Percentiles rank a stretch among this genome's conserved stretches.
phyloP scores from a whole-genome alignment of 176 grass and related monocot genomes.

The Elaeis guineensis region DNA sequence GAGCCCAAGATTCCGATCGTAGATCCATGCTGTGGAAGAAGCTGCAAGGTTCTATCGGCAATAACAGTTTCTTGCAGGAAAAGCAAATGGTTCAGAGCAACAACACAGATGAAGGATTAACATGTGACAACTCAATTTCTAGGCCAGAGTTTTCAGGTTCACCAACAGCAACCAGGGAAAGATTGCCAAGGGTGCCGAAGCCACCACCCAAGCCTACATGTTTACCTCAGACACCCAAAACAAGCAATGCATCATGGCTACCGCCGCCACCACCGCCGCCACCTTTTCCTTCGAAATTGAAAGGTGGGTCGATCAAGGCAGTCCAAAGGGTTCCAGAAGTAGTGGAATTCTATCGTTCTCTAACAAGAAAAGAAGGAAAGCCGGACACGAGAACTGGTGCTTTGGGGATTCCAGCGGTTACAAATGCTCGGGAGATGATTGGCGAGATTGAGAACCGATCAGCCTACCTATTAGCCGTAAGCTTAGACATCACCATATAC shows the following conservation, averaged over 20 bases:
- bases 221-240: not conserved
- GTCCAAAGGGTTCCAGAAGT: constrained; percentile 81
- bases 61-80: constrained; percentile 37
- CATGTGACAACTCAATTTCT: constrained; percentile 25
- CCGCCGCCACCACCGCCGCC: constrained; percentile 53
- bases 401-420: constrained; percentile 36
- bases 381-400: constrained; percentile 49
- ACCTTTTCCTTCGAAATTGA: constrained; percentile 42
- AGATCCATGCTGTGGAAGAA: constrained; percentile 49
- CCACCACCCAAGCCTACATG: constrained; percentile 49
- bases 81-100: constrained; percentile 44
- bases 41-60: constrained; percentile 33
- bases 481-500: constrained; percentile 11
- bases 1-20: constrained; percentile 55
- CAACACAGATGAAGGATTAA: constrained; percentile 26
- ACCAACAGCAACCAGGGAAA: constrained; percentile 22
- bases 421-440: constrained; percentile 77
- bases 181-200: constrained; percentile 66
- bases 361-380: constrained; percentile 80
- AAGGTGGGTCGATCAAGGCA: constrained; percentile 29
- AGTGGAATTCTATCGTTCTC: constrained; percentile 62
- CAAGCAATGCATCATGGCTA: constrained; percentile 7
- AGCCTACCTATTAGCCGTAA: constrained; percentile 89
- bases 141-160: constrained; percentile 34
- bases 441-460: constrained; percentile 98